These are phyloP conservation scores for Penicillium riverlandense DNA, from an alignment of 495 filamentous ascomycete species.

Conservation along the genomic window DNA sequence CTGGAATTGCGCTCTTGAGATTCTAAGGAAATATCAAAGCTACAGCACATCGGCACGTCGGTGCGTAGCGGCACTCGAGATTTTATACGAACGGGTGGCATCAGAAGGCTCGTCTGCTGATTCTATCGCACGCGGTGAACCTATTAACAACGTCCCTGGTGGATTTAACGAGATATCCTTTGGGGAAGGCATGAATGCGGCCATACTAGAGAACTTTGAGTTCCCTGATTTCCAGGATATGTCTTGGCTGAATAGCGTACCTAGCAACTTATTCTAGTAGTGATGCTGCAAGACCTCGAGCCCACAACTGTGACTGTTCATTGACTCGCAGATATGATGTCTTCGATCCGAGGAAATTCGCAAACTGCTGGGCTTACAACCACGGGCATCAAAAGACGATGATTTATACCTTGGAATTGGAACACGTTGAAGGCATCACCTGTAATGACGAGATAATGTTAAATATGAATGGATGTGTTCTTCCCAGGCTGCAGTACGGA, in stretches of 20 bases:
- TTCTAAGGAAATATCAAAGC: conserved; percentile 27
- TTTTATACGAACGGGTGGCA: conserved; percentile 28
- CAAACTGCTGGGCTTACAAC: no score
- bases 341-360: no score
- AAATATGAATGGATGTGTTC: no score
- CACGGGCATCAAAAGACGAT: no score
- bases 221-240: conserved; percentile 31
- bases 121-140: background rate
- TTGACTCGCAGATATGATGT: no score
- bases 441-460: no score
- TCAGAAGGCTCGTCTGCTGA: conserved; percentile 9
- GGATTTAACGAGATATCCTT: conserved; percentile 19
- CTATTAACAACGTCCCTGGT: background rate
- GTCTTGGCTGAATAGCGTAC: conserved; percentile 34
- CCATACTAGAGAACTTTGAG: conserved; percentile 25
- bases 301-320: no score
- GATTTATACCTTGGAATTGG: no score
- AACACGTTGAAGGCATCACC: no score
- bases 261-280: conserved; percentile 20
- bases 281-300: no score
- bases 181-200: conserved; percentile 22
- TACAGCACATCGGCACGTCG: conserved; percentile 29
- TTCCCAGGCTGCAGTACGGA: no score
- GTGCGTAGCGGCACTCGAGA: conserved; percentile 32
- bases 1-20: conserved; percentile 26